Evolutionary conservation across 2,329 filamentous ascomycete species (phyloP).

Genomic region (Teratosphaeria pseudoeucalypti): DNA sequence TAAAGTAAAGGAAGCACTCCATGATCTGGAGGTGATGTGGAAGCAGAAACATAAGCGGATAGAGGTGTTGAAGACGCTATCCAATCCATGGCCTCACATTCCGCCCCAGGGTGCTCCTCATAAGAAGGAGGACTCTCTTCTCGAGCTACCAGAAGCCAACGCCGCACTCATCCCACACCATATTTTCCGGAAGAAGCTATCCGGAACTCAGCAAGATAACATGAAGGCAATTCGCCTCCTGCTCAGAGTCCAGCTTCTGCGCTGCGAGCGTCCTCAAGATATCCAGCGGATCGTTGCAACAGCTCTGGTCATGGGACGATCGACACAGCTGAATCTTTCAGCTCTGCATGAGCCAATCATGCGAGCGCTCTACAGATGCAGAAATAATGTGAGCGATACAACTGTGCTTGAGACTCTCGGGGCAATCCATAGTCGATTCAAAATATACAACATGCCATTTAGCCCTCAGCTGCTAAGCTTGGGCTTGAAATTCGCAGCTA

Average conservation of each 20-base stretch:
- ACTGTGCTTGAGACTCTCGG: constrained; percentile 19
- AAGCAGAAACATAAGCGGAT: constrained; percentile 13
- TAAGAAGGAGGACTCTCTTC: background rate
- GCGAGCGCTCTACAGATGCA: constrained; percentile 24
- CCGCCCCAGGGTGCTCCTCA: constrained; percentile 1
- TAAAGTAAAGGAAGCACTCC: constrained; percentile 7
- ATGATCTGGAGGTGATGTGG: constrained; percentile 15
- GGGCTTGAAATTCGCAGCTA: constrained; percentile 26
- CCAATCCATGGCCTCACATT: constrained; percentile 16
- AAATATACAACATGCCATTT: constrained; percentile 13
- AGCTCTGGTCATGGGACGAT: constrained; percentile 14
- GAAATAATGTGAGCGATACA: constrained; percentile 19
- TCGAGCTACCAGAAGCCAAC: constrained; percentile 7
- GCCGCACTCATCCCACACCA: constrained; percentile 14
- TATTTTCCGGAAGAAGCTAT: constrained; percentile 16
- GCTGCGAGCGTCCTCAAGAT: constrained; percentile 18
- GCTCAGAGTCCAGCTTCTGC: constrained; percentile 21
- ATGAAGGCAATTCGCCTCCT: constrained; percentile 11
- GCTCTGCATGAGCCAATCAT: constrained; percentile 19
- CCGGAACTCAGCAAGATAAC: constrained; percentile 7
- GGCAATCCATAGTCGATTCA: constrained; percentile 19
- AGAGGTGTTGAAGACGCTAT: constrained; percentile 13
- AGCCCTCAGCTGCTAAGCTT: constrained; percentile 14
- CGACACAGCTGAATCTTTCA: constrained; percentile 11
- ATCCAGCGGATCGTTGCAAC: constrained; percentile 22